These are phyloP conservation scores for Baorangia bicolor DNA, from an alignment of 768 basidiomycete genomes.

Conservation along the genomic window DNA sequence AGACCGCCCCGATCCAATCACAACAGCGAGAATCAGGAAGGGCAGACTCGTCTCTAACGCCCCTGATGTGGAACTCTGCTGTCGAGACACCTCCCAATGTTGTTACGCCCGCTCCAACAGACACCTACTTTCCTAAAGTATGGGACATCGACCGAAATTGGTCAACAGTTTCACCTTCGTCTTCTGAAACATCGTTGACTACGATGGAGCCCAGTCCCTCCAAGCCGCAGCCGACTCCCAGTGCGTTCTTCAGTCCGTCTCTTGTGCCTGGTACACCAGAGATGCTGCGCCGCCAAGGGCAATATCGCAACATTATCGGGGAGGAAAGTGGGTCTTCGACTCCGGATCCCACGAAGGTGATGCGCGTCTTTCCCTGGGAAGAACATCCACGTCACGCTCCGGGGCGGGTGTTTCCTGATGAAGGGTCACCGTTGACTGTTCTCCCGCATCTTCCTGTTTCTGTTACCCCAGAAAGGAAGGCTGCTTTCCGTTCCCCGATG, in stretches of 20 bases:
- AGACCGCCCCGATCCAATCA: conserved; percentile 21
- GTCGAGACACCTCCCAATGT: conserved; percentile 74
- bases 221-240: conserved; percentile 16
- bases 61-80: conserved; percentile 79
- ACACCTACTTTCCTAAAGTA: conserved; percentile 78
- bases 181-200: conserved; percentile 26
- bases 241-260: conserved; percentile 60
- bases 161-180: conserved; percentile 37
- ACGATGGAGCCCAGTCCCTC: conserved; percentile 18
- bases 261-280: conserved; percentile 64
- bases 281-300: conserved; percentile 63
- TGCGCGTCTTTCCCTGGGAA: conserved; percentile 95
- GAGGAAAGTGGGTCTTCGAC: conserved; percentile 45
- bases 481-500: conserved; percentile 22
- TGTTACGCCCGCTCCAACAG: conserved; percentile 55
- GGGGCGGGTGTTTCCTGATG: conserved; percentile 69
- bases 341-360: conserved; percentile 73
- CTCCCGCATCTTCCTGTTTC: conserved; percentile 35
- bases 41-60: conserved; percentile 59
- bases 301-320: conserved; percentile 63
- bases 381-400: conserved; percentile 65
- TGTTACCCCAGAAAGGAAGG: conserved; percentile 25
- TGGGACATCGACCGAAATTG: conserved; percentile 66
- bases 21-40: conserved; percentile 15
- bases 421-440: conserved; percentile 49